Conservation (phyloP, 306 rosid genomes). For the Vicia sativa region DNA sequence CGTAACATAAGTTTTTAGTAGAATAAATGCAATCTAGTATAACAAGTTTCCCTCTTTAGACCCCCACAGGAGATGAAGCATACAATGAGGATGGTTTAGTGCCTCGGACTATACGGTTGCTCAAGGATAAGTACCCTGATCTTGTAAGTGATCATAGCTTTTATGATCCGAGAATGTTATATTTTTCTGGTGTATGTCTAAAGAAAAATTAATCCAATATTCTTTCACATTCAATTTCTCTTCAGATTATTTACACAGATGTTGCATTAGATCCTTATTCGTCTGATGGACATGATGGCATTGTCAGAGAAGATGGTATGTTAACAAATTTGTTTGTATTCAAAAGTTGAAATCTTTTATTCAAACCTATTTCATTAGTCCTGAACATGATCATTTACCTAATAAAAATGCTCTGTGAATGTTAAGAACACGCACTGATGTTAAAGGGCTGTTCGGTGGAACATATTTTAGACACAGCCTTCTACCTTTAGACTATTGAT, state of each 20-base stretch:
- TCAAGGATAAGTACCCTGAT: conserved; percentile 90
- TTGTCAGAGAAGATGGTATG: conserved; percentile 96
- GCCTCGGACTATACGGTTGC: conserved; percentile 86
- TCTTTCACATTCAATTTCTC: conserved; percentile 24
- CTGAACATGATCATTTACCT: conserved; percentile 8
- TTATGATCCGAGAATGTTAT: conserved; percentile 19
- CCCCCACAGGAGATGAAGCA: conserved; percentile 91
- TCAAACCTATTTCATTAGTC: conserved; percentile 10
- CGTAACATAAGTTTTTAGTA: conserved; percentile 23
- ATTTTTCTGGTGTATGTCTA: conserved; percentile 16
- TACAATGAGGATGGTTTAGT: conserved; percentile 87
- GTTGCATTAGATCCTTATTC: conserved; percentile 98
- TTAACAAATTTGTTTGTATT: conserved; percentile 24
- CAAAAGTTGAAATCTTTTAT: conserved; percentile 10
- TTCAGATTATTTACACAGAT: conserved; percentile 88
- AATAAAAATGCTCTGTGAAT: conserved; percentile 28
- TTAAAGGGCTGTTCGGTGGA: conserved; percentile 8
- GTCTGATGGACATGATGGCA: conserved; percentile 96
- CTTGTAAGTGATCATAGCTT: conserved; percentile 64
- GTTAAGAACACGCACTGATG: background rate
- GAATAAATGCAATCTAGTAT: conserved; percentile 31
- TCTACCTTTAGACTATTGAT: too few relatives aligned
- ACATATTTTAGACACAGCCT: background rate
- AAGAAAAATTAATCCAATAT: conserved; percentile 29
- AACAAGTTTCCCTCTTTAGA: conserved; percentile 47